A percentile compares a stretch with the other conserved stretches of the same genome.
These are phyloP conservation scores for Yarrowia keelungensis DNA, from an alignment of 805 yeast genomes.

Conservation along the genomic window DNA sequence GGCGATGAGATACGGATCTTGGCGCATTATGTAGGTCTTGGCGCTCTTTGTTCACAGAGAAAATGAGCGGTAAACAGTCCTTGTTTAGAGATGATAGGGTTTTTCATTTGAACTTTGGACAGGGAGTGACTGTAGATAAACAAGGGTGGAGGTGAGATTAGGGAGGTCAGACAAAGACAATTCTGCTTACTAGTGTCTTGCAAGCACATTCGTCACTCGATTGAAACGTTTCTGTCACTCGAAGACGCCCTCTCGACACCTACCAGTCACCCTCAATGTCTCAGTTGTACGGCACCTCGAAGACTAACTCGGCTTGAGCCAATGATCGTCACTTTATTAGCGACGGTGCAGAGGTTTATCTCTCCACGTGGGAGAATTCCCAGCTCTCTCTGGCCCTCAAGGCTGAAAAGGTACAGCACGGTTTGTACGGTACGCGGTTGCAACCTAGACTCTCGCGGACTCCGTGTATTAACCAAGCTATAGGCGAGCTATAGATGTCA, in stretches of 20 bases:
- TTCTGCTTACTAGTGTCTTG: too few relatives aligned
- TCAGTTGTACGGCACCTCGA: neutral
- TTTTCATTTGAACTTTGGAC: neutral
- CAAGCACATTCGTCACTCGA: too few relatives aligned
- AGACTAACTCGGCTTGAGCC: conserved; percentile 6
- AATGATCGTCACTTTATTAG: conserved; percentile 1
- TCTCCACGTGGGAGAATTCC: conserved; percentile 4
- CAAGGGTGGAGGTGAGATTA: too few relatives aligned
- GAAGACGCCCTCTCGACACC: too few relatives aligned
- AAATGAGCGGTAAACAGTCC: neutral
- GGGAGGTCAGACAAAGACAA: too few relatives aligned
- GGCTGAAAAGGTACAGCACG: neutral
- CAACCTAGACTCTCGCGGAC: neutral
- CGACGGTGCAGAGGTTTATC: neutral
- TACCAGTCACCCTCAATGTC: too few relatives aligned
- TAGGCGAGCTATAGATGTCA: neutral
- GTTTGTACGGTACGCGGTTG: conserved; percentile 8
- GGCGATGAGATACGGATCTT: conserved; percentile 19
- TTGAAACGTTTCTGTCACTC: too few relatives aligned
- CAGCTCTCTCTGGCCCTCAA: neutral
- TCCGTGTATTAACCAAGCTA: neutral
- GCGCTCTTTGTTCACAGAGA: neutral
- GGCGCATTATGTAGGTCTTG: conserved; percentile 36
- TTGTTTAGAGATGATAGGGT: conserved; percentile 12
- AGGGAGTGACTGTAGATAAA: too few relatives aligned